phyloP scores from a whole-genome alignment of 2,329 filamentous ascomycete genomes.

The Stagonosporopsis cucurbitacearum region DNA sequence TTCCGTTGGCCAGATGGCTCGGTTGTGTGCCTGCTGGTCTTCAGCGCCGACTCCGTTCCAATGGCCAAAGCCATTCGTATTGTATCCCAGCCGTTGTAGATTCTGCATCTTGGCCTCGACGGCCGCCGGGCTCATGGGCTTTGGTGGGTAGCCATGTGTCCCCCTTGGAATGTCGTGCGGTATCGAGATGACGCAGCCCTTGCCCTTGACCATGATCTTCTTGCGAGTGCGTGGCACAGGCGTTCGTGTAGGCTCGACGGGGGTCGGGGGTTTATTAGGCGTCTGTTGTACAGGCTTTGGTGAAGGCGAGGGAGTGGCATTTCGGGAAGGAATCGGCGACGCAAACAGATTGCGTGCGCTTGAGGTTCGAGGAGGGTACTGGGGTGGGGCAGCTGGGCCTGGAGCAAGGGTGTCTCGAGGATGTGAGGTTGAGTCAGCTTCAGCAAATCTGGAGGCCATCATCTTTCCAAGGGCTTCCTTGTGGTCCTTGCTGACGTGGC shows the following conservation, averaged over 20 bases:
- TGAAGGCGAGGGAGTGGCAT: slow-evolving; percentile 24
- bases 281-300: slow-evolving; percentile 30
- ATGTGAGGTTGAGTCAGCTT: slow-evolving; percentile 43
- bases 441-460: slow-evolving; percentile 51
- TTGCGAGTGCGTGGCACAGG: slow-evolving; percentile 51
- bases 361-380: slow-evolving; percentile 22
- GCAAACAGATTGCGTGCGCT: slow-evolving; percentile 27
- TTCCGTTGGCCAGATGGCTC: slow-evolving; percentile 70
- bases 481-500: slow-evolving; percentile 49
- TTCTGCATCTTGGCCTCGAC: slow-evolving; percentile 67
- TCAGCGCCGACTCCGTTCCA: slow-evolving; percentile 51
- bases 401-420: slow-evolving; percentile 38
- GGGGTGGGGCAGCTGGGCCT: slow-evolving; percentile 14
- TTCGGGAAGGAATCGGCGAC: slow-evolving; percentile 29
- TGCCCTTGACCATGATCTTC: slow-evolving; percentile 55
- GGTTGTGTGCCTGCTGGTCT: slow-evolving; percentile 61
- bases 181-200: slow-evolving; percentile 54
- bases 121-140: slow-evolving; percentile 58
- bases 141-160: slow-evolving; percentile 51
- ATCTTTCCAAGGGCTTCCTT: slow-evolving; percentile 50
- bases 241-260: slow-evolving; percentile 24
- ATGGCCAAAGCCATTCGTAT: slow-evolving; percentile 71
- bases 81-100: slow-evolving; percentile 74
- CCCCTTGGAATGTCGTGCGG: slow-evolving; percentile 51
- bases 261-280: slow-evolving; percentile 26